Base-by-base conservation (phyloP, 768 basidiomycete genomes). In the Panaeolus cyanescens region DNA sequence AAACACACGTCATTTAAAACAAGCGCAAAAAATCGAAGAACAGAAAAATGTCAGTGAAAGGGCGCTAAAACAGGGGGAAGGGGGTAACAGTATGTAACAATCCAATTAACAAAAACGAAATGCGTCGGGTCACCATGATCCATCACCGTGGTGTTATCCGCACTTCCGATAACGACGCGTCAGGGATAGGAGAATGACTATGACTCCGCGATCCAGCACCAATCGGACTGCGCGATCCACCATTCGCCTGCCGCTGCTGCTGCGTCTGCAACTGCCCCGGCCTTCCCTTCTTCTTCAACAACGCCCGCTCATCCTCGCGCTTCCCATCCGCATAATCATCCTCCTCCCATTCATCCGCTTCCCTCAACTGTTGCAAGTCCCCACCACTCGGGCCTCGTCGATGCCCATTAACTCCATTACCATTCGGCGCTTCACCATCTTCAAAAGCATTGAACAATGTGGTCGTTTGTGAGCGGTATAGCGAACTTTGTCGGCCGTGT, bases 391-490 rank as follows among this genome's bases (percentile, higher is more conserved):
- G 59, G 50, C 65, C 65, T 40, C 32, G 62, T 59, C 59, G 37
- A 20, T 70, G 68, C 6, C 62, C 64, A 28, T 61, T 58, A 3
- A 57, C 62, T 56, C 62, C 64, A 34, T 34, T 50, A 37, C 53
- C 60, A 20, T 37, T 55, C 4, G 59, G 64, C 32, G 37, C 63
- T 28, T 56, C 67, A 15, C 65, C 73, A 28, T 80, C 83, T 59
- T 89, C 92, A 66, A 91, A 94, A 12, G 92, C 83, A 71, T 83
- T 87, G 75, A 94, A 95, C 25, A 96, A 76, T 15, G 87, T 87
- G 6, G 81, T 75, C 37, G 81, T 80, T 68, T 91, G 89, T 2
- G 84, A 78, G 25, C 88, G 85, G 66, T 89, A 90, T 12, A 89
- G 75, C 17, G 88, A 89, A 59, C 80, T 81, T 65, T 86, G 81